phyloP scores from a whole-genome alignment of 2,329 filamentous ascomycete species.

The Didymella pomorum region DNA sequence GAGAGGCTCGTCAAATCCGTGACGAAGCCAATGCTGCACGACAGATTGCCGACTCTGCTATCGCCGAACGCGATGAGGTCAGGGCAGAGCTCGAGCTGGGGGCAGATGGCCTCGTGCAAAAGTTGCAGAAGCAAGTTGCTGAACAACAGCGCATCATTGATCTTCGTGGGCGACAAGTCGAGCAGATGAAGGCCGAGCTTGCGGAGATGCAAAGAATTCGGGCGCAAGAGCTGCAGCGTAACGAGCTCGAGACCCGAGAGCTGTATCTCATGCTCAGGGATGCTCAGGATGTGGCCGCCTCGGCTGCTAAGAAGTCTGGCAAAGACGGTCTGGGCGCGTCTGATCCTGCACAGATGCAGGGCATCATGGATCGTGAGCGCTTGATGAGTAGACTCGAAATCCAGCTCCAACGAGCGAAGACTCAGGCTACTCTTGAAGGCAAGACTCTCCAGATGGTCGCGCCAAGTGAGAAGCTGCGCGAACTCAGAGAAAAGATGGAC shows the following conservation, averaged over 20 bases:
- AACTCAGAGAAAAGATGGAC: conserved; percentile 95
- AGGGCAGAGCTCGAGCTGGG: conserved; percentile 86
- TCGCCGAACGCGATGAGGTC: conserved; percentile 97
- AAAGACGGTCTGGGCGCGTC: conserved; percentile 64
- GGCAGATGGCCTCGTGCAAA: conserved; percentile 90
- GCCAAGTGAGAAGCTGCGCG: conserved; percentile 89
- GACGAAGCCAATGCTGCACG: conserved; percentile 91
- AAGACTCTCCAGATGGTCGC: conserved; percentile 79
- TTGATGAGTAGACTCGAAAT: conserved; percentile 94
- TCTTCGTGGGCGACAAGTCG: conserved; percentile 83
- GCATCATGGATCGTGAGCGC: conserved; percentile 89
- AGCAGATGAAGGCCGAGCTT: conserved; percentile 87
- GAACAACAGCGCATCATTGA: conserved; percentile 92
- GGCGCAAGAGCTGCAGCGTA: conserved; percentile 89
- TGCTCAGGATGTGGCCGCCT: conserved; percentile 93
- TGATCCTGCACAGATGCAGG: conserved; percentile 81
- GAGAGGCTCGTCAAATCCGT: conserved; percentile 87
- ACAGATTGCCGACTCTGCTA: conserved; percentile 92
- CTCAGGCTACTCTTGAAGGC: conserved; percentile 95
- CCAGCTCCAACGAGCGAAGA: conserved; percentile 96
- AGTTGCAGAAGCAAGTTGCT: conserved; percentile 91
- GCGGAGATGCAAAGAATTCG: conserved; percentile 85
- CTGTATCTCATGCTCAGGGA: conserved; percentile 98
- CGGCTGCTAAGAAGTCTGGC: conserved; percentile 72
- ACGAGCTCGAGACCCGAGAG: conserved; percentile 94